phyloP scores from a whole-genome alignment of 2,329 filamentous ascomycete species.

The Neocatenulostroma microsporum region DNA sequence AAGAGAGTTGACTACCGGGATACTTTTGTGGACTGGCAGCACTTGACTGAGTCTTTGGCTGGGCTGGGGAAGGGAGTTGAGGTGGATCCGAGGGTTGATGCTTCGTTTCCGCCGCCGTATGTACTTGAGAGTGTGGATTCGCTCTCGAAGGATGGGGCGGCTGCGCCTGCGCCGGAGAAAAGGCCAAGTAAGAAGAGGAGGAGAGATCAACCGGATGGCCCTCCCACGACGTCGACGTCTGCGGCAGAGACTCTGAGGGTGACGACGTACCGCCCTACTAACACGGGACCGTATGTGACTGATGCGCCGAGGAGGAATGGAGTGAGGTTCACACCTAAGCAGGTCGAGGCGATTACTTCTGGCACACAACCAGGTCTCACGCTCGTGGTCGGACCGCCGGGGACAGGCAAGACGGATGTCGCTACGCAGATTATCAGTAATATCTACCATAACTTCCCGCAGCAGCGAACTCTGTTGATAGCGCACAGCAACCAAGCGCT shows the following conservation, averaged over 20 bases:
- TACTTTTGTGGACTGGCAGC: constrained; percentile 92
- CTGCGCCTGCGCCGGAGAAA: constrained; percentile 36
- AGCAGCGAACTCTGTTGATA: constrained; percentile 82
- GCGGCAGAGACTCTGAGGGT: constrained; percentile 66
- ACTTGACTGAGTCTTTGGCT: constrained; percentile 82
- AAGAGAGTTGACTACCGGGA: constrained; percentile 82
- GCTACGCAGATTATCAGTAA: constrained; percentile 98
- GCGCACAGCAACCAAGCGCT: constrained; percentile 97
- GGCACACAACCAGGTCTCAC: constrained; percentile 92
- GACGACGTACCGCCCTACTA: constrained; percentile 81
- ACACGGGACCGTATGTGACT: constrained; percentile 80
- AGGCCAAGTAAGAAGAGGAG: constrained; percentile 76
- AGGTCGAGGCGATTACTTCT: constrained; percentile 86
- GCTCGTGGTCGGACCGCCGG: constrained; percentile 87
- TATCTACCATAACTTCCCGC: constrained; percentile 95
- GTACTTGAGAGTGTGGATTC: constrained; percentile 54
- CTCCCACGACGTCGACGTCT: constrained; percentile 41
- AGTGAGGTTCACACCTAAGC: constrained; percentile 82
- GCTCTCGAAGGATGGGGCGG: constrained; percentile 32
- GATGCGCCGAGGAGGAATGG: constrained; percentile 74
- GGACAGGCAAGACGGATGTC: constrained; percentile 98
- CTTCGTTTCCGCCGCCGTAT: constrained; percentile 80
- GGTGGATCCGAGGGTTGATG: constrained; percentile 60
- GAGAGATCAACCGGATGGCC: constrained; percentile 63
- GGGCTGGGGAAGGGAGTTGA: constrained; percentile 81